phyloP scores from a whole-genome alignment of 2,329 filamentous ascomycete genomes.

The Cercospora brassicicola region DNA sequence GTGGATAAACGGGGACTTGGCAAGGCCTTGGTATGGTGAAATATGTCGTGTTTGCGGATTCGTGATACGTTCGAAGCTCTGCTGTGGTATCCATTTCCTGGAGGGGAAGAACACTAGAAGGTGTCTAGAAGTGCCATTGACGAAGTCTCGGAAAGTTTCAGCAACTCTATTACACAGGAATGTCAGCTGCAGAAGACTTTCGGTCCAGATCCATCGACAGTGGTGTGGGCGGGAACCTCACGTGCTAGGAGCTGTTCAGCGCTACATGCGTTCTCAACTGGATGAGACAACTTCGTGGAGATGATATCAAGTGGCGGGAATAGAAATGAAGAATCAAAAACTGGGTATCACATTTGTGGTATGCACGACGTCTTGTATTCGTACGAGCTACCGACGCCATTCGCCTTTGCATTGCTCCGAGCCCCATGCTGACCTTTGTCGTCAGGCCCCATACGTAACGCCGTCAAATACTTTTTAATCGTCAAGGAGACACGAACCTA shows the following conservation, averaged over 20 bases:
- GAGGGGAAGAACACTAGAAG: background rate
- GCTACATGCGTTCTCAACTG: background rate
- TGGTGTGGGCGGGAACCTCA: background rate
- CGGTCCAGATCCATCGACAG: too few relatives aligned
- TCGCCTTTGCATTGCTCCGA: constrained; percentile 25
- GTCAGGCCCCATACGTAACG: constrained; percentile 11
- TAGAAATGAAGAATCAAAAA: background rate
- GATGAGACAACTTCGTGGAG: too few relatives aligned
- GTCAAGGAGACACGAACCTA: constrained; percentile 51
- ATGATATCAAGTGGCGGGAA: background rate
- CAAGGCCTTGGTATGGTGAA: background rate
- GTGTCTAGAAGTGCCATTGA: background rate
- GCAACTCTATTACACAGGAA: background rate
- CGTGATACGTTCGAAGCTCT: background rate
- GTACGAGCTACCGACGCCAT: constrained; percentile 25
- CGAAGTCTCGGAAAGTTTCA: background rate
- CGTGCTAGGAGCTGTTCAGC: background rate
- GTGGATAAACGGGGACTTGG: background rate
- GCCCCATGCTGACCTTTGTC: constrained; percentile 4
- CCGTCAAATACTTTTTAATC: constrained; percentile 11
- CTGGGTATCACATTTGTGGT: constrained; percentile 17
- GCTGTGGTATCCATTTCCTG: background rate
- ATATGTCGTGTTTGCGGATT: background rate
- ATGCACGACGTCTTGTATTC: constrained; percentile 18
- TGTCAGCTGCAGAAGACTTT: background rate